phyloP scores from a whole-genome alignment of 495 filamentous ascomycete species.

The Tricharina praecox region DNA sequence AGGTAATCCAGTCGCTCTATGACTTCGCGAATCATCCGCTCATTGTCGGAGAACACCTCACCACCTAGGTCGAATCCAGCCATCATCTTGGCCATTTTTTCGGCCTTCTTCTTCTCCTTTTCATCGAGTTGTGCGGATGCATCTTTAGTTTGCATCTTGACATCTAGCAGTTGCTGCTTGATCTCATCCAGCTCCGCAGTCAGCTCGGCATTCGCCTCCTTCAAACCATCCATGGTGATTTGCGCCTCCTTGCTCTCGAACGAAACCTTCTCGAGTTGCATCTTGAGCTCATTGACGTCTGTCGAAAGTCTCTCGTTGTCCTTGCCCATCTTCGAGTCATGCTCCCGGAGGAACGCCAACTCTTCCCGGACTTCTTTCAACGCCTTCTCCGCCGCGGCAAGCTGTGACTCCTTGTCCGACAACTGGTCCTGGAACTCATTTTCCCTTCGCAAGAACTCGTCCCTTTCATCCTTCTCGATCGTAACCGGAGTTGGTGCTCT shows the following conservation, averaged over 20 bases:
- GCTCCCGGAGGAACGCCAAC: conserved; percentile 61
- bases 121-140: conserved; percentile 73
- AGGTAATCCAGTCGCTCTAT: conserved; percentile 68
- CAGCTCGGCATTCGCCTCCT: conserved; percentile 86
- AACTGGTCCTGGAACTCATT: conserved; percentile 95
- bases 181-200: conserved; percentile 83
- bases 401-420: conserved; percentile 73
- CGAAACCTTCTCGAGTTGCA: conserved; percentile 85
- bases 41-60: conserved; percentile 81
- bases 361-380: conserved; percentile 72
- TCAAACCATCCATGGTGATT: conserved; percentile 94
- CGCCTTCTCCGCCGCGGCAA: conserved; percentile 57
- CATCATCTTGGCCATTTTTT: conserved; percentile 99
- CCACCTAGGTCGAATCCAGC: conserved; percentile 85
- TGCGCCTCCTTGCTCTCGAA: conserved; percentile 93
- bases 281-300: conserved; percentile 79
- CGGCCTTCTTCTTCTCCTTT: conserved; percentile 95
- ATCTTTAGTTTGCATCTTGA: conserved; percentile 89
- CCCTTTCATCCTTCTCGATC: conserved; percentile 88
- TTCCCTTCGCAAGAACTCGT: conserved; percentile 87
- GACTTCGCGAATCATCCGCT: conserved; percentile 60
- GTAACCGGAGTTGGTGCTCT: conserved; percentile 42
- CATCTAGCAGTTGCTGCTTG: conserved; percentile 90
- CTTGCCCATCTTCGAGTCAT: conserved; percentile 58
- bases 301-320: conserved; percentile 70